Evolutionary conservation across 768 basidiomycete species (phyloP).

Genomic region (Tricholoma bakamatsutake): DNA sequence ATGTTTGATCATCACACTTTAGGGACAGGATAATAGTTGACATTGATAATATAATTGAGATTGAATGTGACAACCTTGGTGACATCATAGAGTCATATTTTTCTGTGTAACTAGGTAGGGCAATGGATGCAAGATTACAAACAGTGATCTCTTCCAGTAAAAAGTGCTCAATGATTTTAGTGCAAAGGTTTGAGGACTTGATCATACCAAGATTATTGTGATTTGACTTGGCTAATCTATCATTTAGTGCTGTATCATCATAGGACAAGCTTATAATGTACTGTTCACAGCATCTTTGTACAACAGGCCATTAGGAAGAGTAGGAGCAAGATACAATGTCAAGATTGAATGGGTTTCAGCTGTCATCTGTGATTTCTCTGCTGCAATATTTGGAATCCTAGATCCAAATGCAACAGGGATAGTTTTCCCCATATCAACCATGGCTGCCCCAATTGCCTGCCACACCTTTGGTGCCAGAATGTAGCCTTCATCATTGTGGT

Average conservation of each 20-base stretch:
- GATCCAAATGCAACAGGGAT: too few species aligned
- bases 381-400: too few species aligned
- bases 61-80: slow-evolving; percentile 90
- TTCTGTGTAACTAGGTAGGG: slow-evolving; percentile 89
- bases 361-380: too few species aligned
- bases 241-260: neutral
- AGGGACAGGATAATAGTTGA: slow-evolving; percentile 92
- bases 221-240: slow-evolving; percentile 80
- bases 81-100: slow-evolving; percentile 94
- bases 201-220: slow-evolving; percentile 98
- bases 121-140: slow-evolving; percentile 96
- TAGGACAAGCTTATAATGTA: slow-evolving; percentile 30
- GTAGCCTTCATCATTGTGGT: too few species aligned
- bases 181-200: slow-evolving; percentile 99
- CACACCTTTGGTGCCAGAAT: too few species aligned
- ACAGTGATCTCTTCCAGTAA: slow-evolving; percentile 96
- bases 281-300: slow-evolving; percentile 97
- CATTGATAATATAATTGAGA: slow-evolving; percentile 90
- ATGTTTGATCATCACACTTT: slow-evolving; percentile 92
- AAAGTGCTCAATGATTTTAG: slow-evolving; percentile 98
- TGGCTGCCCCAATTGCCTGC: too few species aligned
- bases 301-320: too few species aligned
- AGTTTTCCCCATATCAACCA: too few species aligned
- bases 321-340: too few species aligned
- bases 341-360: too few species aligned